A percentile compares a stretch with the other conserved stretches of the same genome.
These are phyloP conservation scores for Aspergillus transmontanensis DNA, from an alignment of 2,329 filamentous ascomycete genomes.

Conservation along the genomic window DNA sequence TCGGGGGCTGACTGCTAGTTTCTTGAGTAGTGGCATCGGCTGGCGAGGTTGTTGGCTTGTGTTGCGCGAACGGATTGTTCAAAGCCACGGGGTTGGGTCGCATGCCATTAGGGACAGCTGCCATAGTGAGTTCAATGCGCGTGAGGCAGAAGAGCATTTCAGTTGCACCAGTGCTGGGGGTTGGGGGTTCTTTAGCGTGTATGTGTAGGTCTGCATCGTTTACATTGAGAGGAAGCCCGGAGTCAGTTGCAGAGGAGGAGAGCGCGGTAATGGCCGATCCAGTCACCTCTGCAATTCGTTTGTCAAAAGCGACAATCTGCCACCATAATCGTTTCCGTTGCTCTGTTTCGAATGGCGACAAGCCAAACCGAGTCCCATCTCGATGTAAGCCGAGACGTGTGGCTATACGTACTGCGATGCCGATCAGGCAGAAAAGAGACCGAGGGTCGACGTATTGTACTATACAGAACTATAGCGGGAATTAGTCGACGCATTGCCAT, in stretches of 20 bases:
- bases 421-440: constrained; percentile 49
- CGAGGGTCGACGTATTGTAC: constrained; percentile 50
- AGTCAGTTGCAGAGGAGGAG: constrained; percentile 17
- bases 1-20: constrained; percentile 23
- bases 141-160: constrained; percentile 46
- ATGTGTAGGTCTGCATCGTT: constrained; percentile 31
- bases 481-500: background rate
- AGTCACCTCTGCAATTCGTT: constrained; percentile 67
- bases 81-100: constrained; percentile 23
- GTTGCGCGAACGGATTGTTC: background rate
- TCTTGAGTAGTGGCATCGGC: background rate
- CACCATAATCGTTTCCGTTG: constrained; percentile 70
- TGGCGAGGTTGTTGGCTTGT: background rate
- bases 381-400: constrained; percentile 67
- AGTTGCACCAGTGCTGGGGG: constrained; percentile 33
- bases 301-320: constrained; percentile 68
- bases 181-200: constrained; percentile 35
- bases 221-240: constrained; percentile 21
- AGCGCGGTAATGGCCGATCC: constrained; percentile 44
- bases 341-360: constrained; percentile 62
- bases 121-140: constrained; percentile 17
- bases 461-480: constrained; percentile 8
- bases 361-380: constrained; percentile 55
- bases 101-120: constrained; percentile 8
- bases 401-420: constrained; percentile 53